Percentiles rank a stretch among this genome's conserved stretches.
These are phyloP conservation scores for Tausonia pullulans DNA, from an alignment of 1,284 basidiomycete species.

Conservation along the genomic window DNA sequence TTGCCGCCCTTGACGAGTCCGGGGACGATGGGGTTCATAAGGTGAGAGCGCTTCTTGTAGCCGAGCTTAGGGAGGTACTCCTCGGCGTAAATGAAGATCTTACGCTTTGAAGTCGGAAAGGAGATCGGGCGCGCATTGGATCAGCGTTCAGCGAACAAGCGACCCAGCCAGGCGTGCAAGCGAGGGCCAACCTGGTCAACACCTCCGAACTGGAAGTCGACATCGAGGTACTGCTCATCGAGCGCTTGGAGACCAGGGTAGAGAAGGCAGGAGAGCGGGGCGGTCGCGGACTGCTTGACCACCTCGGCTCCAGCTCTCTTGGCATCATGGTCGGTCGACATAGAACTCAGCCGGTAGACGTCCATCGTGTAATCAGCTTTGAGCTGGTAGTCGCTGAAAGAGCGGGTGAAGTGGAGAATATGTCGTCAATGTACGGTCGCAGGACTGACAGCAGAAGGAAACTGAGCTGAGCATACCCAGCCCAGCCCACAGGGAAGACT, in stretches of 20 bases:
- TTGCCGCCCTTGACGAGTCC: constrained; percentile 83
- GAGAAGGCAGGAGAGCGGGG: constrained; percentile 78
- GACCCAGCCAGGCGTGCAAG: not conserved
- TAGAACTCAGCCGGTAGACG: constrained; percentile 80
- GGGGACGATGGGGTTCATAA: constrained; percentile 99
- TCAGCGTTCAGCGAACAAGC: constrained; percentile 3
- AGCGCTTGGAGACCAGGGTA: constrained; percentile 96
- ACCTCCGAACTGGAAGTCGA: constrained; percentile 96
- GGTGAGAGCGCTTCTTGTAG: constrained; percentile 86
- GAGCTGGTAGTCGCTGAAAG: constrained; percentile 58
- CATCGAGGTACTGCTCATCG: constrained; percentile 91
- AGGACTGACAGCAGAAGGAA: not conserved
- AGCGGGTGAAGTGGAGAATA: not conserved
- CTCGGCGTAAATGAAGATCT: constrained; percentile 98
- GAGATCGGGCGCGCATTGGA: not conserved
- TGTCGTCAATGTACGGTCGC: not conserved
- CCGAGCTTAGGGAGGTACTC: constrained; percentile 87
- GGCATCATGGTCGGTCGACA: constrained; percentile 88
- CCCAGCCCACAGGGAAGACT: not conserved
- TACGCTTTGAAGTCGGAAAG: constrained; percentile 50
- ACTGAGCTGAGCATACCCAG: not conserved
- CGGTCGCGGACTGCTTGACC: constrained; percentile 92
- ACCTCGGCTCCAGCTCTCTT: constrained; percentile 99
- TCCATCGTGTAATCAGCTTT: constrained; percentile 87
- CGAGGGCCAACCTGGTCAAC: constrained; percentile 15